A percentile compares a stretch with the other conserved stretches of the same genome.
These are phyloP conservation scores for Clavispora asparagi DNA, from an alignment of 805 yeast genomes.

Conservation along the genomic window DNA sequence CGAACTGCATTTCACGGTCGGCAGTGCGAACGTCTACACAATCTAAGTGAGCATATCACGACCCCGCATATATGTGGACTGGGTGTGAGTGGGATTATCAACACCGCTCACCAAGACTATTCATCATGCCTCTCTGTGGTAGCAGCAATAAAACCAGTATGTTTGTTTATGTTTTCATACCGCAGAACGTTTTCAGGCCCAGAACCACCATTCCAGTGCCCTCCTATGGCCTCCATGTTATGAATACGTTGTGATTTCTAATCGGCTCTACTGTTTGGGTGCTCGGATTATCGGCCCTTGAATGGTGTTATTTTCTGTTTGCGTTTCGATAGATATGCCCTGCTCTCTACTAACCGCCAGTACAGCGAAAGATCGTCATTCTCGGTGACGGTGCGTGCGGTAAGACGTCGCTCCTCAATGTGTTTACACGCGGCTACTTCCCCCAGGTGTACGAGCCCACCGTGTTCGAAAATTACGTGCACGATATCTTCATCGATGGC, in stretches of 20 bases:
- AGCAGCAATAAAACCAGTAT: conserved; percentile 38
- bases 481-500: conserved; percentile 93
- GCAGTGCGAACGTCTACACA: too few species aligned
- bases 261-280: too few species aligned
- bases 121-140: conserved; percentile 39
- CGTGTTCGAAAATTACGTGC: conserved; percentile 94
- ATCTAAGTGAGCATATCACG: background rate
- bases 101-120: background rate
- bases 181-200: too few species aligned
- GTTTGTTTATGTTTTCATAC: conserved; percentile 11
- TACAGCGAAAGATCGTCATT: conserved; percentile 88
- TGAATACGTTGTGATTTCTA: too few species aligned
- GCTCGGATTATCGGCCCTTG: too few species aligned
- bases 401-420: conserved; percentile 89
- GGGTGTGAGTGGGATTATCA: background rate
- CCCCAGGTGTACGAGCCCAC: conserved; percentile 99
- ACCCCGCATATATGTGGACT: background rate
- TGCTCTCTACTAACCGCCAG: conserved; percentile 23
- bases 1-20: too few species aligned
- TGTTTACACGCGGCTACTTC: conserved; percentile 94
- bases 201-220: too few species aligned
- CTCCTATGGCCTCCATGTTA: too few species aligned
- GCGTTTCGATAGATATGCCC: too few species aligned
- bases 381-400: conserved; percentile 99
- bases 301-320: too few species aligned